Conservation (phyloP, 257 asterid genomes). For the Nicotiana attenuata region DNA sequence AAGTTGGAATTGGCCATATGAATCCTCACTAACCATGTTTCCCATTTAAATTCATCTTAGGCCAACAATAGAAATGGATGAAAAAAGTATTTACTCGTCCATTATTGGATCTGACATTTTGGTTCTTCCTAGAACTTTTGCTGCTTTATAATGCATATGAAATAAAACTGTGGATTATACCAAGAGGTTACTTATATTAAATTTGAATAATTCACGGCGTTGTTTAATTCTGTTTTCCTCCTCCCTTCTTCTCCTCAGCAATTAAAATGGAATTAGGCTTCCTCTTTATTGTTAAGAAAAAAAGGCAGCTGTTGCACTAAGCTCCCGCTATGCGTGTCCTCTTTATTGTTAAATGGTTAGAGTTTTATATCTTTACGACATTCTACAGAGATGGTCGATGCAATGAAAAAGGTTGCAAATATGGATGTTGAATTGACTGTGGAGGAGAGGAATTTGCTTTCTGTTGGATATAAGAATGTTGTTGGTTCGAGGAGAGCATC, state of each 20-base stretch:
- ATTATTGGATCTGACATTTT: background rate
- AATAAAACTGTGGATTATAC: background rate
- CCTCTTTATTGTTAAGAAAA: no score
- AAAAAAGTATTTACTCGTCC: background rate
- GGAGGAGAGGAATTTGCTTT: slow-evolving; percentile 7
- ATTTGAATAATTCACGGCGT: background rate
- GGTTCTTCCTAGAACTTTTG: background rate
- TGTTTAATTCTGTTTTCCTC: background rate
- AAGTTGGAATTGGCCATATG: no score
- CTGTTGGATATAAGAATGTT: background rate
- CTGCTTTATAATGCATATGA: background rate
- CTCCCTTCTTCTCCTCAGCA: background rate
- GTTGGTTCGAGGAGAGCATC: slow-evolving; percentile 2
- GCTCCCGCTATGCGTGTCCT: background rate
- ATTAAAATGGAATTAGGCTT: background rate
- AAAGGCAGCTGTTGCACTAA: no score
- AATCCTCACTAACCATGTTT: no score
- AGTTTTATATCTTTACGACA: background rate
- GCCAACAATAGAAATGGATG: background rate
- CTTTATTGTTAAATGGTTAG: background rate
- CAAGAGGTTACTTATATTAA: background rate
- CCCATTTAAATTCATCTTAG: no score
- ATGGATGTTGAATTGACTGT: background rate
- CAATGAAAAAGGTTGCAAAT: background rate
- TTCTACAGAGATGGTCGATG: slow-evolving; percentile 2